Evolutionary conservation across 2,329 filamentous ascomycete species (phyloP).

Genomic region (Zasmidium citrigriseum): DNA sequence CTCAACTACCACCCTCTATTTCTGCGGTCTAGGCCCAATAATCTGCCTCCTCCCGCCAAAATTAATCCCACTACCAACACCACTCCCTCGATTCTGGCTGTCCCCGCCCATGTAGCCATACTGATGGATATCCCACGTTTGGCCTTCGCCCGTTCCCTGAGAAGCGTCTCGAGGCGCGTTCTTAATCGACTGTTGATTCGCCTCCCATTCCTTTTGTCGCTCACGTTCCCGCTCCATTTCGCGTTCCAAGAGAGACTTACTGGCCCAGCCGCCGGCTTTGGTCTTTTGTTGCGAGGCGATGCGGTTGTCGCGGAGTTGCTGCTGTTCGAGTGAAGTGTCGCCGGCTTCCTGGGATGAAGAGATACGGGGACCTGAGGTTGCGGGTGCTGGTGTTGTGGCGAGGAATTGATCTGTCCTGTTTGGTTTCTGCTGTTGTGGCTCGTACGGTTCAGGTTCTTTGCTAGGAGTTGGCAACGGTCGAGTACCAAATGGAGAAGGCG

Average conservation of each 20-base stretch:
- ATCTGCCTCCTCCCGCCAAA: slow-evolving; percentile 74
- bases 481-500: slow-evolving; percentile 39
- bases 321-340: slow-evolving; percentile 44
- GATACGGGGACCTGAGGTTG: slow-evolving; percentile 39
- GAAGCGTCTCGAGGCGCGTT: slow-evolving; percentile 55
- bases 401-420: slow-evolving; percentile 62
- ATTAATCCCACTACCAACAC: slow-evolving; percentile 59
- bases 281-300: slow-evolving; percentile 60
- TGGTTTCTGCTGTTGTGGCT: slow-evolving; percentile 23
- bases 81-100: slow-evolving; percentile 65
- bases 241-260: slow-evolving; percentile 71
- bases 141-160: slow-evolving; percentile 67
- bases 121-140: slow-evolving; percentile 75
- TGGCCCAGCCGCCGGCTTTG: slow-evolving; percentile 63
- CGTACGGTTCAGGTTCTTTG: slow-evolving; percentile 21
- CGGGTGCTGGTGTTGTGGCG: slow-evolving; percentile 55
- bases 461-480: slow-evolving; percentile 30
- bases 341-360: slow-evolving; percentile 52
- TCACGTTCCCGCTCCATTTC: slow-evolving; percentile 81
- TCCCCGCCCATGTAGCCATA: slow-evolving; percentile 78
- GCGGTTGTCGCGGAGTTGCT: slow-evolving; percentile 63
- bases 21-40: slow-evolving; percentile 72
- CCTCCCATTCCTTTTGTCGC: slow-evolving; percentile 78
- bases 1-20: slow-evolving; percentile 33
- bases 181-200: slow-evolving; percentile 66